Evolutionary conservation across 2,329 filamentous ascomycete genomes (phyloP).

Genomic region (Xylariaceae sp.): DNA sequence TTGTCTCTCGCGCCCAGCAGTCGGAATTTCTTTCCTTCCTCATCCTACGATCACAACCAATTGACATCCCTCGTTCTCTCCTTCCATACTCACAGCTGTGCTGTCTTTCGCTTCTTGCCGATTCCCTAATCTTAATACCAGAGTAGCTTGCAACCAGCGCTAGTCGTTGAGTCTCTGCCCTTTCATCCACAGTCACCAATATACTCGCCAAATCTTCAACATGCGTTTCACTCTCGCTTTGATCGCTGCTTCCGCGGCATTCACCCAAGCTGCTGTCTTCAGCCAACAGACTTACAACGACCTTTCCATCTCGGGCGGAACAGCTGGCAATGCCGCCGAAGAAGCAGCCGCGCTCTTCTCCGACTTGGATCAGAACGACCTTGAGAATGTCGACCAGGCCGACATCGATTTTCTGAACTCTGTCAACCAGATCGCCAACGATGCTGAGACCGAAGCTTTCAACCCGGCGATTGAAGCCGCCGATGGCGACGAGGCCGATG

Average conservation of each 20-base stretch:
- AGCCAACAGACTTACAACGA: slow-evolving; percentile 38
- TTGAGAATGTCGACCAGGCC: slow-evolving; percentile 41
- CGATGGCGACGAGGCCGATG: slow-evolving; percentile 42
- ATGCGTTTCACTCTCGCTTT: slow-evolving; percentile 29
- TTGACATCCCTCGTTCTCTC: slow-evolving; percentile 4
- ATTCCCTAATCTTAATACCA: slow-evolving; percentile 12
- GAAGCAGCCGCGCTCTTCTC: slow-evolving; percentile 42
- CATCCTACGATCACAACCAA: slow-evolving; percentile 17
- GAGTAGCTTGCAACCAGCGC: not conserved
- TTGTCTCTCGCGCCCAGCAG: slow-evolving; percentile 5
- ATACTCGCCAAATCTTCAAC: slow-evolving; percentile 12
- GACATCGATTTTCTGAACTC: slow-evolving; percentile 50
- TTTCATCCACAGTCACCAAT: not conserved
- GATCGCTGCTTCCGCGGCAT: slow-evolving; percentile 22
- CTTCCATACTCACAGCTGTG: slow-evolving; percentile 25
- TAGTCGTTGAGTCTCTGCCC: slow-evolving; percentile 6
- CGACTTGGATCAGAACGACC: slow-evolving; percentile 38
- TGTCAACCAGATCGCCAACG: slow-evolving; percentile 52
- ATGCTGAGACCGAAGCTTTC: slow-evolving; percentile 52
- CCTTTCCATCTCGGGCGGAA: slow-evolving; percentile 47
- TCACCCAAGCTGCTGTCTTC: slow-evolving; percentile 26
- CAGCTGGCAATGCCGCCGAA: slow-evolving; percentile 43
- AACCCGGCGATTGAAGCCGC: slow-evolving; percentile 52
- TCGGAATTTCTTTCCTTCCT: slow-evolving; percentile 11
- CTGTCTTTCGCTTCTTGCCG: slow-evolving; percentile 28